Evolutionary conservation across 148 eudicot genomes (phyloP).

Genomic region (Fagopyrum homotropicum): DNA sequence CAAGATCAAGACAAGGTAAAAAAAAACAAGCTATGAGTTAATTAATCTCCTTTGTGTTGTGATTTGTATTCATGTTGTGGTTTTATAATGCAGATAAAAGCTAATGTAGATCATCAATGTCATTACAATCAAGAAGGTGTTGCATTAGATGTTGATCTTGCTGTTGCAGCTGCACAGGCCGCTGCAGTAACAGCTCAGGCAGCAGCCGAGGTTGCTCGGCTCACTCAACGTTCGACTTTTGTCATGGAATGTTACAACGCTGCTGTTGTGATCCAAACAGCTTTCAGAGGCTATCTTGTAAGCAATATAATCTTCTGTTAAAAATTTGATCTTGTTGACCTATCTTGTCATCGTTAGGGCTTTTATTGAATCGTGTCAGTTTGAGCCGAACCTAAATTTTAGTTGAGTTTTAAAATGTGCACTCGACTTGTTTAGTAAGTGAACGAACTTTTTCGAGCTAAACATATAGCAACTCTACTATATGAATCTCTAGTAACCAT

Average conservation of each 20-base stretch:
- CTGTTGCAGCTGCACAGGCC: slow-evolving; percentile 19
- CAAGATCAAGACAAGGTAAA: slow-evolving; percentile 46
- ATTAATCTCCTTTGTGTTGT: too few relatives aligned
- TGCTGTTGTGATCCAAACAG: slow-evolving; percentile 71
- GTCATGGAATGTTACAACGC: slow-evolving; percentile 42
- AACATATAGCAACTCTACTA: too few relatives aligned
- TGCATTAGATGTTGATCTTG: background rate
- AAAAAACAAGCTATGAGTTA: background rate
- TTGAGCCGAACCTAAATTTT: too few relatives aligned
- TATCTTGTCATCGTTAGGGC: too few relatives aligned
- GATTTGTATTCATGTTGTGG: slow-evolving; percentile 13
- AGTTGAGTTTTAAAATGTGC: too few relatives aligned
- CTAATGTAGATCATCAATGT: background rate
- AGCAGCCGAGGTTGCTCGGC: slow-evolving; percentile 46
- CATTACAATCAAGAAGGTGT: background rate
- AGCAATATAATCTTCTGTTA: background rate
- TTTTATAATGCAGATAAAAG: slow-evolving; percentile 49
- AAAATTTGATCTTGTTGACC: too few relatives aligned
- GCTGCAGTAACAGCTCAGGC: slow-evolving; percentile 50
- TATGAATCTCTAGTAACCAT: background rate
- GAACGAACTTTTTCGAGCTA: too few relatives aligned
- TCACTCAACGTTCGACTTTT: slow-evolving; percentile 24
- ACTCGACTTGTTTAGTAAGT: too few relatives aligned
- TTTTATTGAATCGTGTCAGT: too few relatives aligned
- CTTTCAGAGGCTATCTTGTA: slow-evolving; percentile 84